Conservation (phyloP, 352 stramenopile species). For the Phytopythium delawarense region DNA sequence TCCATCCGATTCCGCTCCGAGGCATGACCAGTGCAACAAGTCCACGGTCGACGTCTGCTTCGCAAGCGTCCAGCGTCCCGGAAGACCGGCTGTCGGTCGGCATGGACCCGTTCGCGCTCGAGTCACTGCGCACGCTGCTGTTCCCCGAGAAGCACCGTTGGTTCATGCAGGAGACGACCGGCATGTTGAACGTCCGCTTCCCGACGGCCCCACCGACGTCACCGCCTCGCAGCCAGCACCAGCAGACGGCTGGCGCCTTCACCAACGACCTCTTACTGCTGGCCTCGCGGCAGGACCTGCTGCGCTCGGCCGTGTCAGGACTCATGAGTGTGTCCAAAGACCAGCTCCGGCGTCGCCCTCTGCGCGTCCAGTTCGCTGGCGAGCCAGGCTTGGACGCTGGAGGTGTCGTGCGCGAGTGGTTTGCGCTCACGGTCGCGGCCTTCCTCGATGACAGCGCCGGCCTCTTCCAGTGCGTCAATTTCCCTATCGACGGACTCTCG, state of each 20-base stretch:
- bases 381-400: constrained; percentile 78
- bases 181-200: constrained; percentile 38
- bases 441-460: constrained; percentile 42
- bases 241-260: constrained; percentile 2
- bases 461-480: constrained; percentile 41
- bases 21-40: background rate
- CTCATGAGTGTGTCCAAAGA: constrained; percentile 29
- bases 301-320: constrained; percentile 23
- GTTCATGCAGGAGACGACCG: constrained; percentile 48
- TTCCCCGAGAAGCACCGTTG: constrained; percentile 55
- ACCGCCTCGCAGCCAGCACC: background rate
- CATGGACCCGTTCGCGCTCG: constrained; percentile 25
- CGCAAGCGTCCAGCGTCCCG: constrained; percentile 8
- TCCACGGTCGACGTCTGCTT: background rate
- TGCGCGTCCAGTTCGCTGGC: constrained; percentile 66
- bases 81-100: constrained; percentile 1
- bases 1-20: background rate
- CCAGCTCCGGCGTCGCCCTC: constrained; percentile 26
- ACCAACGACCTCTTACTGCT: constrained; percentile 23
- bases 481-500: constrained; percentile 27
- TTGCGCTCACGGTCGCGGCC: constrained; percentile 42
- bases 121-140: constrained; percentile 29
- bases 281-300: constrained; percentile 31
- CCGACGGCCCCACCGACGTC: constrained; percentile 13
- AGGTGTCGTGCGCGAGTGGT: constrained; percentile 80